Conservation (phyloP, 129 eudicot genomes). For the Oenanthe sinensis region DNA sequence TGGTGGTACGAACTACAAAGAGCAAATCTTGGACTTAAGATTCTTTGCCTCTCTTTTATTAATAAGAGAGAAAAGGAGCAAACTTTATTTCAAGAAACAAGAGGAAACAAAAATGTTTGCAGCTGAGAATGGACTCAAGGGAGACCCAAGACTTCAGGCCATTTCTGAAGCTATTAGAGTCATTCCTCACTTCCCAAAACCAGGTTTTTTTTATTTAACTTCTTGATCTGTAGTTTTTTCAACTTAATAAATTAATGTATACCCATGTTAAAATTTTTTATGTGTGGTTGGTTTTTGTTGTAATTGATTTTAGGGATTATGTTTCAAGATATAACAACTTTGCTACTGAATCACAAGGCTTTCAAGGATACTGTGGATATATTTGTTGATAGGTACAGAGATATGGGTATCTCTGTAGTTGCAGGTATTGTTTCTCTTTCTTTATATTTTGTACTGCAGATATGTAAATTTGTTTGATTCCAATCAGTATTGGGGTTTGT, state of each 20-base stretch:
- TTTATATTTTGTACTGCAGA: background rate
- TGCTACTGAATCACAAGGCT: constrained; percentile 71
- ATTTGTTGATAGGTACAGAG: constrained; percentile 85
- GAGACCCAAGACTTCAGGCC: constrained; percentile 75
- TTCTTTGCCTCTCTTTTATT: background rate
- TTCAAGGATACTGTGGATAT: constrained; percentile 84
- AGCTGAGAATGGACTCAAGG: constrained; percentile 70
- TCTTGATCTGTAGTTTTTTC: background rate
- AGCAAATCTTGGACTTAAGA: background rate
- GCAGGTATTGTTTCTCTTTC: constrained; percentile 47
- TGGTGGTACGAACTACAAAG: background rate
- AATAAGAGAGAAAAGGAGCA: background rate
- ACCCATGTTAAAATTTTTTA: background rate
- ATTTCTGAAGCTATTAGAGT: constrained; percentile 73
- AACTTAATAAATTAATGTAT: background rate
- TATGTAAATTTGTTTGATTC: background rate
- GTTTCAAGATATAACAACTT: constrained; percentile 95
- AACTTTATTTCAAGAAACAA: background rate
- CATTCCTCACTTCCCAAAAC: constrained; percentile 82
- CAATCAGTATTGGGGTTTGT: background rate
- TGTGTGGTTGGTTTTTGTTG: background rate
- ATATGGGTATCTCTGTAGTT: constrained; percentile 81
- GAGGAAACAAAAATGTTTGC: constrained; percentile 54
- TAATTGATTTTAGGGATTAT: constrained; percentile 49
- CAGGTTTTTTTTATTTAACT: constrained; percentile 24